phyloP scores from a whole-genome alignment of 1,139 yeast species.

The Sugiyamaella novakii region DNA sequence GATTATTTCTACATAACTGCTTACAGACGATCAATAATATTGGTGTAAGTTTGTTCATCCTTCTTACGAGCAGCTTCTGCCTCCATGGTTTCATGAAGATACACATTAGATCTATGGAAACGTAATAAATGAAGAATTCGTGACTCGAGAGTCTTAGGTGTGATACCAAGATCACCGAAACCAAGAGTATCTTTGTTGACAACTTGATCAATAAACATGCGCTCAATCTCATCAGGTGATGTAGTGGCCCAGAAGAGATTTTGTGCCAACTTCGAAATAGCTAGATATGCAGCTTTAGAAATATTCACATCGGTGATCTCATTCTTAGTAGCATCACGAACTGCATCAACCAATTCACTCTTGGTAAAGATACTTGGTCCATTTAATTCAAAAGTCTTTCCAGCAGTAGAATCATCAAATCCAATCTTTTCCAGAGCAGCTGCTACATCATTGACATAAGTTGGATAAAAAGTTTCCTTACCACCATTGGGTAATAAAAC shows the following conservation, averaged over 20 bases:
- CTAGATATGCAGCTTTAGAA: conserved; percentile 53
- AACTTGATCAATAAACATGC: conserved; percentile 69
- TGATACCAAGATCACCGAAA: conserved; percentile 73
- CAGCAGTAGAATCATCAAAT: conserved; percentile 77
- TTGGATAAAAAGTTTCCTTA: conserved; percentile 67
- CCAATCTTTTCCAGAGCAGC: conserved; percentile 77
- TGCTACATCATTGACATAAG: conserved; percentile 79
- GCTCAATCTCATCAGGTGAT: conserved; percentile 75
- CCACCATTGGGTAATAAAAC: conserved; percentile 67
- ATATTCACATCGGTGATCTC: conserved; percentile 51
- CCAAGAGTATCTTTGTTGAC: conserved; percentile 65
- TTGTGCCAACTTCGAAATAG: conserved; percentile 57
- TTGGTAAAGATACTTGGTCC: conserved; percentile 73
- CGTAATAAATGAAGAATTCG: conserved; percentile 64
- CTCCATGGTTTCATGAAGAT: conserved; percentile 42
- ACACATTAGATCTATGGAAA: conserved; percentile 42
- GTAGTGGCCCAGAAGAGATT: conserved; percentile 68
- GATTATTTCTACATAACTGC: too few species aligned
- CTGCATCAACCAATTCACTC: conserved; percentile 68
- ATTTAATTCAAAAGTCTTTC: conserved; percentile 72
- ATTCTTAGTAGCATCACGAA: conserved; percentile 58
- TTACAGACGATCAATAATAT: conserved; percentile 16
- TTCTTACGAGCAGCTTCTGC: conserved; percentile 40
- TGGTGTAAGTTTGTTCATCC: conserved; percentile 29
- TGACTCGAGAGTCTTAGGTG: conserved; percentile 67